Base-by-base conservation (phyloP, 2,329 filamentous ascomycete genomes). In the Nemania diffusa region DNA sequence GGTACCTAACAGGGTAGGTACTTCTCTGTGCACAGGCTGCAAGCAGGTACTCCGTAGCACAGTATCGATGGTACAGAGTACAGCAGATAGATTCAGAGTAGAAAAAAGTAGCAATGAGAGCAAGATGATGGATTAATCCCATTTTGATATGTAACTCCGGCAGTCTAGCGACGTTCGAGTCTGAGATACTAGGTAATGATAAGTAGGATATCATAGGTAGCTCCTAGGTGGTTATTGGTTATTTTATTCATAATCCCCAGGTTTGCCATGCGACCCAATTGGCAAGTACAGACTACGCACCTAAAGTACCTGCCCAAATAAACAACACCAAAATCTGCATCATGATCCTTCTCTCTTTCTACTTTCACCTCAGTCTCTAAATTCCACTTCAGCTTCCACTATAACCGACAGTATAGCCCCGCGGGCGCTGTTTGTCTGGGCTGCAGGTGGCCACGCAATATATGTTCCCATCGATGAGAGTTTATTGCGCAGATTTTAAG, bases 331-430 rank as follows among this genome's bases (percentile, higher is more conserved):
- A 15, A 42, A n/a, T 50, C 55, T 53, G 44, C 55, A 63, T 50
- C 59, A 63, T 67, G 64, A 55, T 29, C 29, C 34, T n/a, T 46
- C 15, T 58, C 46, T 55, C 40, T 22, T 15, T 50, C 29, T 26
- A 40, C 34, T 44, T 24, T 8, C 26, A n/a, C 24, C 24, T 37
- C 48, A 42, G 13, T 32, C 53, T 57, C 27, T 34, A 40, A 52
- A 26, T 13, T 15, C 26, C 46, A 5, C 51, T n/a, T 15, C 26
- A 53, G 4, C 51, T n/a, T 26, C 44, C 3, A 46, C 42, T 15
- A 40, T 52, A 8, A 8, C 15, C 15, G 26, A 53, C 40, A 20
- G 26, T 24, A 17, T 44, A 50, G 13, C 26, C 26, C 46, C 5
- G 37, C 15, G 26, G 24, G 15, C 13, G 8, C 17, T 32, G 24